Evolutionary conservation across 768 basidiomycete species (phyloP).

Genomic region (Hysterangium stoloniferum): DNA sequence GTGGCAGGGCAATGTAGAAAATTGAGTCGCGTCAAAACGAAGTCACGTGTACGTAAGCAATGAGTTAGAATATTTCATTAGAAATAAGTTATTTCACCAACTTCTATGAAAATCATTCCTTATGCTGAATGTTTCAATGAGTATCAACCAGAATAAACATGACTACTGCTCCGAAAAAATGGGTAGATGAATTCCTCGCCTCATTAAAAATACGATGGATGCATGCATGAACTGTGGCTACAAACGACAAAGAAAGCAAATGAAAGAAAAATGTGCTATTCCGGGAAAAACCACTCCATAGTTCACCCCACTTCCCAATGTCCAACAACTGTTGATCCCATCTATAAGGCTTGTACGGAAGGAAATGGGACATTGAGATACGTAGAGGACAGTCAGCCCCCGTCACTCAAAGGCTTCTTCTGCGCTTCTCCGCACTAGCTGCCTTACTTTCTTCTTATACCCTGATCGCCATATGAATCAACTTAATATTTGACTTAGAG

Average conservation of each 20-base stretch:
- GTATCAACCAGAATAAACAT: too few species aligned
- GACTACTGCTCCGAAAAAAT: too few species aligned
- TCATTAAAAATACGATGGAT: background rate
- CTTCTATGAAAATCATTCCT: too few species aligned
- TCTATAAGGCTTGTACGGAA: background rate
- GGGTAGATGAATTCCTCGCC: too few species aligned
- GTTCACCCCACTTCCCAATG: background rate
- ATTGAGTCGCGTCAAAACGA: too few species aligned
- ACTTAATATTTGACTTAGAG: constrained; percentile 17
- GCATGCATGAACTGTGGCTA: constrained; percentile 6
- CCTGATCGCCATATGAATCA: constrained; percentile 42
- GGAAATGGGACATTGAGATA: background rate
- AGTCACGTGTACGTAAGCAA: too few species aligned
- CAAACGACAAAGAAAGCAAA: constrained; percentile 6
- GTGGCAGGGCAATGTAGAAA: too few species aligned
- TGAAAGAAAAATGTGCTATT: constrained; percentile 7
- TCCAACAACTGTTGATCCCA: background rate
- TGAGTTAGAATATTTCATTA: too few species aligned
- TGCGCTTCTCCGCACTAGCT: constrained; percentile 77
- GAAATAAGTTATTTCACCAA: too few species aligned
- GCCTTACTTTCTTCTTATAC: constrained; percentile 95
- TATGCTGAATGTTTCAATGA: too few species aligned
- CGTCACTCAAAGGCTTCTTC: constrained; percentile 71
- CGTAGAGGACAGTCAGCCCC: background rate
- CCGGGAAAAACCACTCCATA: constrained; percentile 1